phyloP scores from a whole-genome alignment of 78 protist species.

The Bigelowiella natans region DNA sequence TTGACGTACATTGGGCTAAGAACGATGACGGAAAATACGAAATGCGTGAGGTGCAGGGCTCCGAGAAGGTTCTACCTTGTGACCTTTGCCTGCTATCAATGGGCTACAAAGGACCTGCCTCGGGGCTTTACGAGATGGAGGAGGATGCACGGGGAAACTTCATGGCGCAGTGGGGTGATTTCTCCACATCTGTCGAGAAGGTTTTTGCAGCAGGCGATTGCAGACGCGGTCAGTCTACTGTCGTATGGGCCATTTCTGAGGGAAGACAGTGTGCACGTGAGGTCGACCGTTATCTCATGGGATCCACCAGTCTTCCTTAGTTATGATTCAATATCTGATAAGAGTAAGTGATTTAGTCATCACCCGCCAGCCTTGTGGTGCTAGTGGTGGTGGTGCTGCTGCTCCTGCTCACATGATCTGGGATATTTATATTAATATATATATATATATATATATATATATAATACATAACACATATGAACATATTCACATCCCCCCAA shows the following conservation, averaged over 20 bases:
- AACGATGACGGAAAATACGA: slow-evolving; percentile 19
- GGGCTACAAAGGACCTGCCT: neutral
- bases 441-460: too few species aligned
- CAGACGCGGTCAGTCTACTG: slow-evolving; percentile 66
- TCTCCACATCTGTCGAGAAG: slow-evolving; percentile 6
- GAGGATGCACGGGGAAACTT: neutral
- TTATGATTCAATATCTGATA: too few species aligned
- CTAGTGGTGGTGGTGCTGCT: too few species aligned
- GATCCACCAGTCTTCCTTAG: neutral
- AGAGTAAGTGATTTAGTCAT: too few species aligned
- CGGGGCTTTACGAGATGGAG: neutral
- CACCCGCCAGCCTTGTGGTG: too few species aligned
- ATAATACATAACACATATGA: too few species aligned
- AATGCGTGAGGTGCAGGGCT: slow-evolving; percentile 24
- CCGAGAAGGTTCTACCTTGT: neutral
- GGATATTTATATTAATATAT: too few species aligned
- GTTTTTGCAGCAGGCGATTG: slow-evolving; percentile 61
- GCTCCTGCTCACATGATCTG: too few species aligned
- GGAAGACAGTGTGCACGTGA: slow-evolving; percentile 59
- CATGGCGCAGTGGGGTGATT: neutral
- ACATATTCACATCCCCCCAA: too few species aligned
- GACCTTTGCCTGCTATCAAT: neutral
- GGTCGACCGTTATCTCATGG: slow-evolving; percentile 40
- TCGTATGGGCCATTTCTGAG: slow-evolving; percentile 82
- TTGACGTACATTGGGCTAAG: slow-evolving; percentile 22